phyloP scores from a whole-genome alignment of 2,329 filamentous ascomycete species.

The Paraphaeosphaeria minitans region DNA sequence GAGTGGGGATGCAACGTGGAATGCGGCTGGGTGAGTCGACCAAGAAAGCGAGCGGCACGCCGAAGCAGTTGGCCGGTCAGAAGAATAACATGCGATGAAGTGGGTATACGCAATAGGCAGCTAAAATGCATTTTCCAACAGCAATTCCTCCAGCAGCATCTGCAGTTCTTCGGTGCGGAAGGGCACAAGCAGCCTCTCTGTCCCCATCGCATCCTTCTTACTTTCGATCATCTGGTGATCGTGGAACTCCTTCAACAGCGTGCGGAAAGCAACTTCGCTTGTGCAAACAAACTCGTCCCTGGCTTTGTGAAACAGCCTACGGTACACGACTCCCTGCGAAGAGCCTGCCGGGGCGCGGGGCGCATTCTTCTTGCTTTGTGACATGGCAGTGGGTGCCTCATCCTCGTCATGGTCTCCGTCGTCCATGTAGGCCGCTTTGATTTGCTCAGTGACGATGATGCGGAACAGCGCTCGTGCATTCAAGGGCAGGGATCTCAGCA shows the following conservation, averaged over 20 bases:
- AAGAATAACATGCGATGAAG: background rate
- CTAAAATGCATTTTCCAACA: conserved; percentile 34
- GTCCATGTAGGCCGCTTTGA: conserved; percentile 67
- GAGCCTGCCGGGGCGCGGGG: conserved; percentile 38
- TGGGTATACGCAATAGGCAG: conserved; percentile 16
- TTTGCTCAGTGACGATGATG: conserved; percentile 81
- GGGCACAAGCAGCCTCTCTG: conserved; percentile 82
- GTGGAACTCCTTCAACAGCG: conserved; percentile 94
- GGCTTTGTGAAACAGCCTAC: conserved; percentile 91
- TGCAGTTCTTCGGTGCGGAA: conserved; percentile 89
- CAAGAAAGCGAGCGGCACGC: background rate
- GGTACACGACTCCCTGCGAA: conserved; percentile 78
- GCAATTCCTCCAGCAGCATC: conserved; percentile 80
- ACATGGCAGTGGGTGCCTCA: conserved; percentile 22
- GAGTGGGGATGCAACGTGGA: background rate
- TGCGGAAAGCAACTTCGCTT: conserved; percentile 94
- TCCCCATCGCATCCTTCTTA: conserved; percentile 81
- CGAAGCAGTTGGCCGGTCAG: background rate
- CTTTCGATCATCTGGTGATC: conserved; percentile 98
- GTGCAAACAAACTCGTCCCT: conserved; percentile 97
- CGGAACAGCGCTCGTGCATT: conserved; percentile 89
- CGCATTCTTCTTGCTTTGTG: conserved; percentile 31
- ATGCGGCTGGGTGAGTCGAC: background rate
- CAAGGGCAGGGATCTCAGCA: conserved; percentile 86
- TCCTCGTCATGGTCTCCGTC: conserved; percentile 31